Percentiles rank a stretch among this genome's conserved stretches.
Evolutionary conservation across 805 yeast species (phyloP).

Genomic region (Lachancea sp.): DNA sequence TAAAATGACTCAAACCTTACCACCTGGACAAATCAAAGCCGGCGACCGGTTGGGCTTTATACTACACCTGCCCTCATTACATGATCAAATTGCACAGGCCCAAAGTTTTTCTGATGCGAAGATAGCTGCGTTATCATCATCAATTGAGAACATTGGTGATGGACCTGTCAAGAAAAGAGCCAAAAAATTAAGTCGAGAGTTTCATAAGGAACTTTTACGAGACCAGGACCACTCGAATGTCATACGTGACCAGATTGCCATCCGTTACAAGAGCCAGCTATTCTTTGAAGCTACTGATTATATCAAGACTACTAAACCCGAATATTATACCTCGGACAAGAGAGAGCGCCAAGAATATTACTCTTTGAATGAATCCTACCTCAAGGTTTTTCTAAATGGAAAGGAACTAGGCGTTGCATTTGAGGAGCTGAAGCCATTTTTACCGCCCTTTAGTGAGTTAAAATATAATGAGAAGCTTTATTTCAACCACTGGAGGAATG

Average conservation of each 20-base stretch:
- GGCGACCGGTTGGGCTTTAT: constrained; percentile 85
- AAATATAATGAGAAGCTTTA: constrained; percentile 36
- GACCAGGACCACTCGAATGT: constrained; percentile 38
- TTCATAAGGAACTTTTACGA: constrained; percentile 28
- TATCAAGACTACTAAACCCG: constrained; percentile 31
- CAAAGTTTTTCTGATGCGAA: constrained; percentile 33
- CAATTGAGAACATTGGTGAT: constrained; percentile 5
- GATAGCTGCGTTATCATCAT: constrained; percentile 22
- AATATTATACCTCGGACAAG: constrained; percentile 28
- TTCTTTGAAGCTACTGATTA: constrained; percentile 80
- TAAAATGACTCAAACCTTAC: constrained; percentile 39
- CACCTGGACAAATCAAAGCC: constrained; percentile 41
- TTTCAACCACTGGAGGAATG: constrained; percentile 27
- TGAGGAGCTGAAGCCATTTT: constrained; percentile 60
- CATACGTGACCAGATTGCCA: constrained; percentile 79
- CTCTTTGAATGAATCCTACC: constrained; percentile 42
- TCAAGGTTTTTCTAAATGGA: constrained; percentile 77
- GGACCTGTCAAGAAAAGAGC: constrained; percentile 9
- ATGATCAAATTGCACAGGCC: constrained; percentile 40
- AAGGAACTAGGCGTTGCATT: constrained; percentile 56
- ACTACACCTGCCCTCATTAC: constrained; percentile 55
- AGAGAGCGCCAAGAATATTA: constrained; percentile 37
- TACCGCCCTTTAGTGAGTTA: constrained; percentile 69
- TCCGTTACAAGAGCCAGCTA: constrained; percentile 66
- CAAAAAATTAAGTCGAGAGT: constrained; percentile 18